phyloP scores from a whole-genome alignment of 805 yeast genomes.

The Dipodascus albidus region DNA sequence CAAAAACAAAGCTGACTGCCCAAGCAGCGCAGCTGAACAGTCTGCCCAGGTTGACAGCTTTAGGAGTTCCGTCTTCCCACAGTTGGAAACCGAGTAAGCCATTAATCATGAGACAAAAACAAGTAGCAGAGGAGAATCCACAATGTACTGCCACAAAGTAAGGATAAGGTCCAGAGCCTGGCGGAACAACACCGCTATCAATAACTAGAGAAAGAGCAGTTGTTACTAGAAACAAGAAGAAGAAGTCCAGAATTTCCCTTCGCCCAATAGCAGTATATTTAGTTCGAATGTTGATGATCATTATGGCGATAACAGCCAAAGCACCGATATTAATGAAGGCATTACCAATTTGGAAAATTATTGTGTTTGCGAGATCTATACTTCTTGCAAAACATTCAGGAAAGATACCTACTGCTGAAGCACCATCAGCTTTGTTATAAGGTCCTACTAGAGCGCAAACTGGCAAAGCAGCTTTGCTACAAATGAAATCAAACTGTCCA shows the following conservation, averaged over 20 bases:
- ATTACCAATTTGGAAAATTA: conserved; percentile 80
- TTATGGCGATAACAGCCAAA: conserved; percentile 50
- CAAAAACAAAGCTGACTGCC: conserved; percentile 50
- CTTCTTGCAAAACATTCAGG: conserved; percentile 78
- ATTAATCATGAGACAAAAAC: conserved; percentile 55
- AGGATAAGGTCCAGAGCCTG: conserved; percentile 61
- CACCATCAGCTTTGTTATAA: conserved; percentile 16
- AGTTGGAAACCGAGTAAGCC: conserved; percentile 79
- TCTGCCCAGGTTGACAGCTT: conserved; percentile 48
- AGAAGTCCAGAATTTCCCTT: conserved; percentile 68
- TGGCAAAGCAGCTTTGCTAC: conserved; percentile 63
- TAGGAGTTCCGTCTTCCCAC: conserved; percentile 87
- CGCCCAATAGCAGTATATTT: conserved; percentile 95
- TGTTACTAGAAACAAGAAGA: conserved; percentile 46
- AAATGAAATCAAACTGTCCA: conserved; percentile 54
- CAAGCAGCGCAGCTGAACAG: conserved; percentile 46
- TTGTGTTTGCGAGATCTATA: conserved; percentile 80
- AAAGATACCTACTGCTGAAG: conserved; percentile 44
- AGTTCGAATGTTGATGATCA: conserved; percentile 63
- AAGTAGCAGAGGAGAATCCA: conserved; percentile 61
- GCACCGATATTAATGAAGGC: conserved; percentile 78
- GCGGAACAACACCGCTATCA: conserved; percentile 89
- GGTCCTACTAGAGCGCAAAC: conserved; percentile 67
- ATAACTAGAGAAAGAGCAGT: conserved; percentile 61
- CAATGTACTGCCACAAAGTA: conserved; percentile 77